A percentile compares a stretch with the other conserved stretches of the same genome.
These are phyloP conservation scores for Hawksworthiomyces lignivorus DNA, from an alignment of 2,329 filamentous ascomycete species.

Conservation along the genomic window DNA sequence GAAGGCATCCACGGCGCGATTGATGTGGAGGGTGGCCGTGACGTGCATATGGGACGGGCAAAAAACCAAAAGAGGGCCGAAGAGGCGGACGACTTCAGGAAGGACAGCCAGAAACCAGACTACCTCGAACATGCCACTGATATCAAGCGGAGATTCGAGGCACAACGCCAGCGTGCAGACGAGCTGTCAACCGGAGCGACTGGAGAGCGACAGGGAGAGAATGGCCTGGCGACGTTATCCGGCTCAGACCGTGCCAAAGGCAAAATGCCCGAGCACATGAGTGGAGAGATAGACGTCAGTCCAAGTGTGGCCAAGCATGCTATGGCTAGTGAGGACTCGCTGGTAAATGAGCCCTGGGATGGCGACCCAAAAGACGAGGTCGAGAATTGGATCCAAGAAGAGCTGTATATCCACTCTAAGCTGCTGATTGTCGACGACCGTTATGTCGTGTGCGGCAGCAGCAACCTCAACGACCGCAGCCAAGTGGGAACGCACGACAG, in stretches of 20 bases:
- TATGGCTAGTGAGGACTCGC: conserved; percentile 60
- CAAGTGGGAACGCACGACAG: conserved; percentile 86
- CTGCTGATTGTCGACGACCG: conserved; percentile 83
- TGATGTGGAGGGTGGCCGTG: conserved; percentile 37
- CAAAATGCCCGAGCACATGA: no score
- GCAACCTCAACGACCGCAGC: conserved; percentile 86
- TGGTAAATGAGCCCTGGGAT: conserved; percentile 67
- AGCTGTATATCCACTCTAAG: conserved; percentile 92
- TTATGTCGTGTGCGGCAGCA: conserved; percentile 75
- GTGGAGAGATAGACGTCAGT: no score
- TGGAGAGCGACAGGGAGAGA: no score
- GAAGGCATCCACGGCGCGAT: conserved; percentile 57
- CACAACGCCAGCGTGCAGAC: no score
- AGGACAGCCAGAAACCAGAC: conserved; percentile 27
- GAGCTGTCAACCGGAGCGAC: no score
- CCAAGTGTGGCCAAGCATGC: conserved; percentile 67
- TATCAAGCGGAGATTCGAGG: conserved; percentile 46
- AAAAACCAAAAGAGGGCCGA: conserved; percentile 25
- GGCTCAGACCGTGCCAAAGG: no score
- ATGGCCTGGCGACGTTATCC: no score
- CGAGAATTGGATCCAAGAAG: conserved; percentile 86
- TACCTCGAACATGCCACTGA: conserved; percentile 34
- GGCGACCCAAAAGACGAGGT: conserved; percentile 69
- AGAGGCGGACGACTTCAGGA: conserved; percentile 25
- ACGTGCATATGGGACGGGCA: conserved; percentile 40